Percentiles rank a stretch among this genome's conserved stretches.
Evolutionary conservation across 1,284 basidiomycete species (phyloP).

Genomic region (Mycena citricolor): DNA sequence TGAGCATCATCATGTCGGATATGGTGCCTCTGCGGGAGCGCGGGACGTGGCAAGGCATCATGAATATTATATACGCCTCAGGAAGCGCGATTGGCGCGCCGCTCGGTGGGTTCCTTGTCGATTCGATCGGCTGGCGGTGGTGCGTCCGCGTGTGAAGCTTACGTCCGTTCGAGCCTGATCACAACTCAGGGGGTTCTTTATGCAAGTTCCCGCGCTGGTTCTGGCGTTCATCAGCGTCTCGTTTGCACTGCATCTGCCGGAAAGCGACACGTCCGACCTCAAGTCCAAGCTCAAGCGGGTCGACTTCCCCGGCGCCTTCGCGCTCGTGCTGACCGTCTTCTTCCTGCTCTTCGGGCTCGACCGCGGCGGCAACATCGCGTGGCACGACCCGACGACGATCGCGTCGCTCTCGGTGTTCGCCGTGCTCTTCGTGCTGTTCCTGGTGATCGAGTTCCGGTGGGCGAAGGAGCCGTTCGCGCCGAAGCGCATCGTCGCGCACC

Average conservation of each 20-base stretch:
- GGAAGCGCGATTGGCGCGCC: constrained; percentile 59
- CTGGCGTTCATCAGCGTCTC: constrained; percentile 53
- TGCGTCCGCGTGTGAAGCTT: constrained; percentile 24
- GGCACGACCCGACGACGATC: constrained; percentile 43
- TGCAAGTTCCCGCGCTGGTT: constrained; percentile 56
- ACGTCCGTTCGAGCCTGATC: neutral
- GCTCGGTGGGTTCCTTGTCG: constrained; percentile 56
- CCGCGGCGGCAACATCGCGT: constrained; percentile 56
- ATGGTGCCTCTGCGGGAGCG: constrained; percentile 56
- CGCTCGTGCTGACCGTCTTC: constrained; percentile 52
- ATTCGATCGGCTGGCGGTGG: constrained; percentile 68
- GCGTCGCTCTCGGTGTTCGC: constrained; percentile 33
- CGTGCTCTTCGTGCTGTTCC: constrained; percentile 35
- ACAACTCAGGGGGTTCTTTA: constrained; percentile 49
- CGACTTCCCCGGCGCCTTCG: constrained; percentile 56
- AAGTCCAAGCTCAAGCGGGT: constrained; percentile 51
- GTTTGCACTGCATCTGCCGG: constrained; percentile 49
- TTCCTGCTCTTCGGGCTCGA: constrained; percentile 57
- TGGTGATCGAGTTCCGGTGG: constrained; percentile 41
- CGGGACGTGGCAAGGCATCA: constrained; percentile 63
- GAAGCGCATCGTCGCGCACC: constrained; percentile 48
- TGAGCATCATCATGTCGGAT: constrained; percentile 63
- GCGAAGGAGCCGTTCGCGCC: constrained; percentile 63
- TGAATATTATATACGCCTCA: constrained; percentile 56
- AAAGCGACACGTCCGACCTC: constrained; percentile 38